phyloP scores from a whole-genome alignment of 192 early-diverging fungal genomes.

The Helicostylum pulchrum region DNA sequence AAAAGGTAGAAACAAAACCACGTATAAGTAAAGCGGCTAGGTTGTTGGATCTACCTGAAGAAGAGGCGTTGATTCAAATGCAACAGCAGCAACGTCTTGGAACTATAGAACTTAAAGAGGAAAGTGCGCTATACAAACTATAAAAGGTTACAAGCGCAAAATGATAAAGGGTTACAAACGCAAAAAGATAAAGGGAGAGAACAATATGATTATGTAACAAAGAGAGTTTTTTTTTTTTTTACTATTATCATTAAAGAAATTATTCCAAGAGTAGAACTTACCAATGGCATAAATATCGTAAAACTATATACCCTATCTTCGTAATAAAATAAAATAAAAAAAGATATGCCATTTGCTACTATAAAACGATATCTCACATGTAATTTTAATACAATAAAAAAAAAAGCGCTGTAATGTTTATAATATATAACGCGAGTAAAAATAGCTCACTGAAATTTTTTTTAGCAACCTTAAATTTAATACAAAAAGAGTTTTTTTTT shows the following conservation, averaged over 20 bases:
- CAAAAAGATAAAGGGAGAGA: neutral
- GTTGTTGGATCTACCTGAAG: conserved; percentile 8
- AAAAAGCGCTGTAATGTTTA: too few relatives aligned
- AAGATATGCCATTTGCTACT: too few relatives aligned
- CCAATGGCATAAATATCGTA: conserved; percentile 16
- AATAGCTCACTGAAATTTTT: too few relatives aligned
- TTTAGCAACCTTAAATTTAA: neutral
- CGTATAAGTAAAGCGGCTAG: conserved; percentile 1
- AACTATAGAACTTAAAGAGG: too few relatives aligned
- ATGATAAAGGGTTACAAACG: neutral
- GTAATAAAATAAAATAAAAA: too few relatives aligned
- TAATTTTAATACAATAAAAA: too few relatives aligned
- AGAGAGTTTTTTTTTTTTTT: neutral
- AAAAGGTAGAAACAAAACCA: neutral
- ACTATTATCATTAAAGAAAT: neutral
- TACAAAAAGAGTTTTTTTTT: neutral
- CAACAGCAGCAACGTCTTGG: neutral
- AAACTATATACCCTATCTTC: too few relatives aligned
- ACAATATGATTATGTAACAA: neutral
- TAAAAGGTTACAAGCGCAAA: neutral
- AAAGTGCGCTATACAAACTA: too few relatives aligned
- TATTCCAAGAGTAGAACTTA: neutral
- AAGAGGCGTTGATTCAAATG: neutral
- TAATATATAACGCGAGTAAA: too few relatives aligned
- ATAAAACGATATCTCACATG: too few relatives aligned